These are phyloP conservation scores for Aspergillus japonicus DNA, from an alignment of 2,329 filamentous ascomycete genomes.

Conservation along the genomic window DNA sequence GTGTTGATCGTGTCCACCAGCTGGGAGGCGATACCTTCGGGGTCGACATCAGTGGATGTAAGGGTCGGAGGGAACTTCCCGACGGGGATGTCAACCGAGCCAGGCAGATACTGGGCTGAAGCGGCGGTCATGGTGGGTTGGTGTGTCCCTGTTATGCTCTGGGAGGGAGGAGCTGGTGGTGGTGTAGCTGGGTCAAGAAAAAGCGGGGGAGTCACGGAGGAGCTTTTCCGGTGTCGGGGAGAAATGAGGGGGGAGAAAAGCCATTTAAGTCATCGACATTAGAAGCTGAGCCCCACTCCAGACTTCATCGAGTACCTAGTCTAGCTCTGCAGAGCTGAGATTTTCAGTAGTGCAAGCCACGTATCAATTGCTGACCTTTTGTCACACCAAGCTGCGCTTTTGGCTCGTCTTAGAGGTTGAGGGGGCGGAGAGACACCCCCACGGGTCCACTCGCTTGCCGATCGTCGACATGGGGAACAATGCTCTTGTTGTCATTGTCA, in stretches of 20 bases:
- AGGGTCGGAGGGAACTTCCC: slow-evolving; percentile 44
- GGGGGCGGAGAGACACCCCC: background rate
- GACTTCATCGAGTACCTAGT: background rate
- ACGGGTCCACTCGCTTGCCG: background rate
- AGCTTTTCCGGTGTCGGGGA: background rate
- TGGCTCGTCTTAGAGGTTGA: background rate
- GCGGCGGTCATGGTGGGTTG: slow-evolving; percentile 32
- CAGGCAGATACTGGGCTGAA: slow-evolving; percentile 48
- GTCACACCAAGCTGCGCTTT: background rate
- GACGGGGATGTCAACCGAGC: slow-evolving; percentile 54
- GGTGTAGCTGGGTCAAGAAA: no score
- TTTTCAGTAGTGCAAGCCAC: background rate
- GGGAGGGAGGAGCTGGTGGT: background rate
- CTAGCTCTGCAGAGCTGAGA: background rate
- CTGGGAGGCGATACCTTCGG: slow-evolving; percentile 32
- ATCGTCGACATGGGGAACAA: background rate
- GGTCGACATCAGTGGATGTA: slow-evolving; percentile 36
- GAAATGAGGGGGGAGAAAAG: background rate
- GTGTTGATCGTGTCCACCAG: slow-evolving; percentile 43
- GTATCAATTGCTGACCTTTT: background rate
- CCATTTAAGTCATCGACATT: background rate
- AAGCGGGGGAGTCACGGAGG: background rate
- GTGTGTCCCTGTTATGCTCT: background rate
- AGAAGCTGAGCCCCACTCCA: background rate
- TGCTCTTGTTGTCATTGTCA: no score